Evolutionary conservation across 2,329 filamentous ascomycete species (phyloP).

Genomic region (Cladophialophora immunda): DNA sequence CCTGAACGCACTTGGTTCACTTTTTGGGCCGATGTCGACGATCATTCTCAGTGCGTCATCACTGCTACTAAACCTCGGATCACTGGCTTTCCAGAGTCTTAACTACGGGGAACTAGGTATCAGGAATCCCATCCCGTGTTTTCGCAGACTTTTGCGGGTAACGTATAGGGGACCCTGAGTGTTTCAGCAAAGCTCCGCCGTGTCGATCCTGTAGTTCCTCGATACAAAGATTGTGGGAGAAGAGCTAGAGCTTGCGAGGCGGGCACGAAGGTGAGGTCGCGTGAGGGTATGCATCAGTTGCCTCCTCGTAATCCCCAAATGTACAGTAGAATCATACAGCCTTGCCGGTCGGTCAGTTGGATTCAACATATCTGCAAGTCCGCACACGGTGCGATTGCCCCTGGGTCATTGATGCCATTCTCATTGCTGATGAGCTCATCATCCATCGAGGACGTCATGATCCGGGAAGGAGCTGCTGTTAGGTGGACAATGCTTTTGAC

Average conservation of each 20-base stretch:
- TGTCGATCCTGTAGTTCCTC: not conserved
- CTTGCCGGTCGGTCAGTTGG: too few species aligned
- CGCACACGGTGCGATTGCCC: not conserved
- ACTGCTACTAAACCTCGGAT: not conserved
- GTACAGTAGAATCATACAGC: too few species aligned
- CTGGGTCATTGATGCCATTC: not conserved
- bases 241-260: too few species aligned
- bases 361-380: not conserved
- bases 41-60: not conserved
- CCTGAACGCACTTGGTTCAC: not conserved
- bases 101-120: not conserved
- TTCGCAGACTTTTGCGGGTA: constrained; percentile 1
- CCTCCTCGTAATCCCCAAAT: too few species aligned
- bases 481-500: not conserved
- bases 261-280: too few species aligned
- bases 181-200: not conserved
- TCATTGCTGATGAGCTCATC: too few species aligned
- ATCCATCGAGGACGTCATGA: not conserved
- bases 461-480: not conserved
- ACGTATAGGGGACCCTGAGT: not conserved
- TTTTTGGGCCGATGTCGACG: not conserved
- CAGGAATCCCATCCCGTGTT: not conserved
- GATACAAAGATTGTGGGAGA: not conserved
- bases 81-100: not conserved
- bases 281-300: too few species aligned